phyloP scores from a whole-genome alignment of 306 rosid genomes.

The Macrotyloma uniflorum region DNA sequence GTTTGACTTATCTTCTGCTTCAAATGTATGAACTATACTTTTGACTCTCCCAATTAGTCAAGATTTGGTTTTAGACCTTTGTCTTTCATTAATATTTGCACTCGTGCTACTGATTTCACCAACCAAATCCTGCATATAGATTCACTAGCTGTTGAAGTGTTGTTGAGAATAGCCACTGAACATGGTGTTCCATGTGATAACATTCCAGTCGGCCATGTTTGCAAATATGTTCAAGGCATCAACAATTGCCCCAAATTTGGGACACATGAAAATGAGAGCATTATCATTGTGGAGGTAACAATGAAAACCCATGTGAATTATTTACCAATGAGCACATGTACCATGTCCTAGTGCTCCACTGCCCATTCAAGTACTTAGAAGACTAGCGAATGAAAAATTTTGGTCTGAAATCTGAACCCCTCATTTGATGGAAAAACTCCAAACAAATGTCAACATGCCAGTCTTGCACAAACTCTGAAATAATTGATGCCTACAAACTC shows the following conservation, averaged over 20 bases:
- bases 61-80: slow-evolving; percentile 68
- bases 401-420: slow-evolving; percentile 46
- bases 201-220: slow-evolving; percentile 51
- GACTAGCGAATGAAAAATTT: slow-evolving; percentile 64
- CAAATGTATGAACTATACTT: slow-evolving; percentile 59
- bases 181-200: slow-evolving; percentile 84
- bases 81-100: slow-evolving; percentile 71
- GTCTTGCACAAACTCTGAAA: slow-evolving; percentile 72
- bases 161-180: slow-evolving; percentile 72
- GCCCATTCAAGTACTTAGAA: slow-evolving; percentile 76
- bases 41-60: slow-evolving; percentile 73
- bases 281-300: slow-evolving; percentile 58
- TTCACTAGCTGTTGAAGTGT: slow-evolving; percentile 70
- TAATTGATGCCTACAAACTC: slow-evolving; percentile 74
- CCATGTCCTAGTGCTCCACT: slow-evolving; percentile 90
- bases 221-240: slow-evolving; percentile 64
- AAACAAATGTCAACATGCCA: slow-evolving; percentile 64
- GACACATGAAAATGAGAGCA: slow-evolving; percentile 80
- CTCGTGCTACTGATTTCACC: slow-evolving; percentile 61
- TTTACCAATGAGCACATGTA: slow-evolving; percentile 63
- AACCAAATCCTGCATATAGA: slow-evolving; percentile 71
- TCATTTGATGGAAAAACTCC: slow-evolving; percentile 66
- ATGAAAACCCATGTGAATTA: slow-evolving; percentile 58
- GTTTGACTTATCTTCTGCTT: slow-evolving; percentile 65
- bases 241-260: slow-evolving; percentile 69